These are phyloP conservation scores for Vaccinium vitisidaea DNA, from an alignment of 148 eudicot species.

Conservation along the genomic window DNA sequence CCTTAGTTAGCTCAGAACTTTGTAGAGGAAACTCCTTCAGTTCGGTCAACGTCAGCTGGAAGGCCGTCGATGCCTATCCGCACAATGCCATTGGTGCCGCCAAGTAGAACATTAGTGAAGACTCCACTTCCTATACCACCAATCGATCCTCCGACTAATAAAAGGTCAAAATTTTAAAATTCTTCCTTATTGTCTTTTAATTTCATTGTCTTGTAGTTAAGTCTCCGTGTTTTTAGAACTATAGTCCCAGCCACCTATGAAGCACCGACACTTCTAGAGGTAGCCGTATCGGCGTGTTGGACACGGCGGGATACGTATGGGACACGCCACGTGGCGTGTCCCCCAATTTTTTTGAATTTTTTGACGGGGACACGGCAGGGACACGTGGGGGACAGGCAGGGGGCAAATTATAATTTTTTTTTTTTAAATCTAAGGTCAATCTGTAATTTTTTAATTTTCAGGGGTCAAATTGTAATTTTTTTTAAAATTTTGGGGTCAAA, in stretches of 20 bases:
- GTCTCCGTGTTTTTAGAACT: background rate
- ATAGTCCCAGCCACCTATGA: background rate
- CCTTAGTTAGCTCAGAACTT: slow-evolving; percentile 84
- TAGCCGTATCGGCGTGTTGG: too few species aligned
- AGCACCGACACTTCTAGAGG: too few species aligned
- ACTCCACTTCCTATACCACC: slow-evolving; percentile 64
- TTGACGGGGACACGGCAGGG: too few species aligned
- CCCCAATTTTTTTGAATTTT: too few species aligned
- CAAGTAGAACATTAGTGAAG: slow-evolving; percentile 49
- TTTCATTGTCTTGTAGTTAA: background rate
- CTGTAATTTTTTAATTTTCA: too few species aligned
- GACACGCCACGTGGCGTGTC: too few species aligned
- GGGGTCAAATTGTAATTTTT: too few species aligned
- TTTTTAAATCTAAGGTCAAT: too few species aligned
- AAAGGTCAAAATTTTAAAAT: slow-evolving; percentile 42
- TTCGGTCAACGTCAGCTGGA: slow-evolving; percentile 85
- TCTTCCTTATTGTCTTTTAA: background rate
- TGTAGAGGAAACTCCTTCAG: slow-evolving; percentile 64
- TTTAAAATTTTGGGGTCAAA: too few species aligned
- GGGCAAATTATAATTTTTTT: too few species aligned
- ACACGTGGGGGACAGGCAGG: too few species aligned
- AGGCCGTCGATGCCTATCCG: slow-evolving; percentile 65
- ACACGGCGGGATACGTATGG: too few species aligned
- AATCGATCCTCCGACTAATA: slow-evolving; percentile 63
- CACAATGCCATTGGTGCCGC: slow-evolving; percentile 43